Percentiles rank a stretch among this genome's conserved stretches.
Conservation (phyloP, 2,329 filamentous ascomycete genomes). For the Incumbomyces delicatus region DNA sequence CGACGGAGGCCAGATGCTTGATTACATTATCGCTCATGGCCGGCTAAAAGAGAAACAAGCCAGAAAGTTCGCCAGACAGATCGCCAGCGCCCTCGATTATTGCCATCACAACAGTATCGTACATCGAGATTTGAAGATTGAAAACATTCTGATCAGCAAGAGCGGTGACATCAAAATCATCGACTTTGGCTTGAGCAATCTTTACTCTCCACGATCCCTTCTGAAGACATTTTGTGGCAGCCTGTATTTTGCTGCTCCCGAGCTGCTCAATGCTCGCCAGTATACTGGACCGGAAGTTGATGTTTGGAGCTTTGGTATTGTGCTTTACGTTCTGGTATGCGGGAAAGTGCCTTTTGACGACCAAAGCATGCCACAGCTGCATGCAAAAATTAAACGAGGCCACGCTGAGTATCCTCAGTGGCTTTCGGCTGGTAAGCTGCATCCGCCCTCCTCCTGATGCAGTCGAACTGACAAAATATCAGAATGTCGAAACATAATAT, state of each 20-base stretch:
- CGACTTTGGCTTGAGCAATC: conserved; percentile 93
- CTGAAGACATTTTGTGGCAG: conserved; percentile 97
- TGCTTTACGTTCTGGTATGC: conserved; percentile 91
- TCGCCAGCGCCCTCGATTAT: conserved; percentile 92
- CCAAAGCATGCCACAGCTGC: conserved; percentile 95
- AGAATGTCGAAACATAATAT: conserved; percentile 93
- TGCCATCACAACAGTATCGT: conserved; percentile 98
- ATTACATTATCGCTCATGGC: conserved; percentile 98
- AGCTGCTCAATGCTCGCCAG: conserved; percentile 82
- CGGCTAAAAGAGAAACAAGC: conserved; percentile 97
- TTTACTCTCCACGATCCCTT: conserved; percentile 75
- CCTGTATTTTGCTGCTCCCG: conserved; percentile 93
- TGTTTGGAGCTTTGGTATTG: conserved; percentile 97
- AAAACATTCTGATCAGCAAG: conserved; percentile 98
- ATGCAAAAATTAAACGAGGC: conserved; percentile 98
- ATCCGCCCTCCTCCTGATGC: conserved; percentile 10
- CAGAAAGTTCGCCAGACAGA: conserved; percentile 93
- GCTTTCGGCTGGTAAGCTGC: conserved; percentile 66
- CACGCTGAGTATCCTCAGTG: conserved; percentile 91
- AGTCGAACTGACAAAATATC: conserved; percentile 6
- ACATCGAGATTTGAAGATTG: conserved; percentile 94
- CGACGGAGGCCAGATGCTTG: conserved; percentile 97
- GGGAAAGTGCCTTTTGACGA: conserved; percentile 98
- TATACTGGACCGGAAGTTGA: conserved; percentile 97
- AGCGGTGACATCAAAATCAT: conserved; percentile 99